A percentile compares a stretch with the other conserved stretches of the same genome.
Evolutionary conservation across 495 filamentous ascomycete species (phyloP).

Genomic region (Aspergillus olivimuriae): DNA sequence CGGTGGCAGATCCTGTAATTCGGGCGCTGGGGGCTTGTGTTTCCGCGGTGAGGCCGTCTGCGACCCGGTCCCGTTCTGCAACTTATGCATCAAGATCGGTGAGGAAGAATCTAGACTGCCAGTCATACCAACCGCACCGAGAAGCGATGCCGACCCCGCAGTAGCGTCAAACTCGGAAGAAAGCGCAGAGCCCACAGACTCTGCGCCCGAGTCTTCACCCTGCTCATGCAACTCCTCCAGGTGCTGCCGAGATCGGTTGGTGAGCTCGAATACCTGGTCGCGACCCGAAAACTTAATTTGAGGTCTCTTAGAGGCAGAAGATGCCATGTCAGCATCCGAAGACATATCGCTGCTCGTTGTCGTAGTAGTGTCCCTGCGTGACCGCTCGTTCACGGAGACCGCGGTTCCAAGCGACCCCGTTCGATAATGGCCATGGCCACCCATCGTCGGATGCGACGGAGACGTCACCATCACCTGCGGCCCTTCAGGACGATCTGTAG

Average conservation of each 20-base stretch:
- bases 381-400: conserved; percentile 59
- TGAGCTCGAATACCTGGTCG: conserved; percentile 50
- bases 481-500: conserved; percentile 41
- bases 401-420: conserved; percentile 73
- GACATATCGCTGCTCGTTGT: conserved; percentile 89
- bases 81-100: conserved; percentile 39
- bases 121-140: conserved; percentile 46
- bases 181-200: conserved; percentile 56
- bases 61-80: conserved; percentile 31
- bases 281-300: conserved; percentile 47
- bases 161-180: conserved; percentile 66
- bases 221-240: conserved; percentile 40
- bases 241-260: conserved; percentile 50
- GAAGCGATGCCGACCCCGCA: conserved; percentile 53
- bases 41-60: conserved; percentile 52
- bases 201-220: conserved; percentile 57
- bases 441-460: conserved; percentile 43
- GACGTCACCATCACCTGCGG: conserved; percentile 53
- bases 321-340: conserved; percentile 79
- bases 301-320: conserved; percentile 55
- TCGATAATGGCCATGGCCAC: conserved; percentile 43
- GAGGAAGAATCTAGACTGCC: conserved; percentile 38
- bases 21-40: conserved; percentile 49
- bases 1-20: conserved; percentile 75
- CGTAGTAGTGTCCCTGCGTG: conserved; percentile 78